A percentile compares a stretch with the other conserved stretches of the same genome.
Evolutionary conservation across 2,329 filamentous ascomycete species (phyloP).

Genomic region (Neonectria magnoliae): DNA sequence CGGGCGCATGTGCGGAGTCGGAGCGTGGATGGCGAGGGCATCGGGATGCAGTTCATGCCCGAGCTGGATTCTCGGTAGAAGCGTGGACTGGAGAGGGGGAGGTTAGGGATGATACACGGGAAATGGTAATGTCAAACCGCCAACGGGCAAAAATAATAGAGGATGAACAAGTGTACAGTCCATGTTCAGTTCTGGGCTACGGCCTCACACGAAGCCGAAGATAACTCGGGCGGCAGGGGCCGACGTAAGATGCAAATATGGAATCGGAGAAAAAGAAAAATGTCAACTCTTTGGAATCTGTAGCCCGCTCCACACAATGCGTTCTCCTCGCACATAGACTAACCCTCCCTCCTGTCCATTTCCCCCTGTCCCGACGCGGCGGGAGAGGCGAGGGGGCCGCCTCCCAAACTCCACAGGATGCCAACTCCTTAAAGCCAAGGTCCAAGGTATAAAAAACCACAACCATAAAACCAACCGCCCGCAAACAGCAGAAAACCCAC

Average conservation of each 20-base stretch:
- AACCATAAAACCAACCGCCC: slow-evolving; percentile 17
- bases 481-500: slow-evolving; percentile 18
- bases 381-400: background rate
- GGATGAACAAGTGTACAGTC: background rate
- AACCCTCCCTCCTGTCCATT: slow-evolving; percentile 6
- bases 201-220: background rate
- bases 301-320: slow-evolving; percentile 1
- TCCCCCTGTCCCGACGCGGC: background rate
- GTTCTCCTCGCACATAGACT: slow-evolving; percentile 7
- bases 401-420: slow-evolving; percentile 29
- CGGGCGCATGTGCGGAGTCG: slow-evolving; percentile 79
- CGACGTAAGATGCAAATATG: slow-evolving; percentile 25
- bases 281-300: slow-evolving; percentile 10
- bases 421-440: slow-evolving; percentile 13
- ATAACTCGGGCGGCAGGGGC: background rate
- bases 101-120: background rate
- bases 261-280: slow-evolving; percentile 2
- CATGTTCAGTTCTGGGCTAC: background rate
- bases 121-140: background rate
- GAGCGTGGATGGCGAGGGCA: slow-evolving; percentile 55
- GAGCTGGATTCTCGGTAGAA: slow-evolving; percentile 47
- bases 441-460: slow-evolving; percentile 14
- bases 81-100: no score
- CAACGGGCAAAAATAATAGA: background rate
- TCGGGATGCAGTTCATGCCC: slow-evolving; percentile 69